Evolutionary conservation across 78 protist genomes (phyloP).

Genomic region (Diacronema lutheri): DNA sequence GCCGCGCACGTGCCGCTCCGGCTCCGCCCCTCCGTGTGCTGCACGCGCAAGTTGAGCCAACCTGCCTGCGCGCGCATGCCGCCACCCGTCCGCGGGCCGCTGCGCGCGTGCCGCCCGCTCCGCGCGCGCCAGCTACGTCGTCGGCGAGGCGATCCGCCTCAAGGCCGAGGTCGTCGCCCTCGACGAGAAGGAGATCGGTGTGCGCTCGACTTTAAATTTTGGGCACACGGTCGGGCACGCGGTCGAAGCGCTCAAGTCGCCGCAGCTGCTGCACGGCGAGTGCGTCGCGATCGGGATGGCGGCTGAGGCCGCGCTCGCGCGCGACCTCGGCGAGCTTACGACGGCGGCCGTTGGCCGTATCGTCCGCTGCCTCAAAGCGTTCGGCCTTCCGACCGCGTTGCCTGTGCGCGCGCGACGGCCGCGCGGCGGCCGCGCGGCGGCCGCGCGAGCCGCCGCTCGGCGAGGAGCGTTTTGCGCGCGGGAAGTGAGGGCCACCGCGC

Average conservation of each 20-base stretch:
- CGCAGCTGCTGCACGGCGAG: slow-evolving; percentile 70
- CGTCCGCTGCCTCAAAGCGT: slow-evolving; percentile 12
- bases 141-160: background rate
- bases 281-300: slow-evolving; percentile 67
- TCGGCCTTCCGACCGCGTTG: slow-evolving; percentile 16
- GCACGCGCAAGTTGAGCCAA: too few relatives aligned
- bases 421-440: too few relatives aligned
- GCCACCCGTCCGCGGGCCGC: too few relatives aligned
- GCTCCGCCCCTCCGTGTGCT: too few relatives aligned
- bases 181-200: slow-evolving; percentile 69
- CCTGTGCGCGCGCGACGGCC: too few relatives aligned
- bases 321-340: slow-evolving; percentile 33
- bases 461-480: too few relatives aligned
- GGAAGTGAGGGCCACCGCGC: too few relatives aligned
- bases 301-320: slow-evolving; percentile 48
- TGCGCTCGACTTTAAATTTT: slow-evolving; percentile 68
- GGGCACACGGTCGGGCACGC: slow-evolving; percentile 86
- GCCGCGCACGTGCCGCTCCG: too few relatives aligned
- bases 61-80: too few relatives aligned
- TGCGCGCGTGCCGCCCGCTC: too few relatives aligned
- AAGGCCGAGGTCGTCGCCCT: slow-evolving; percentile 35
- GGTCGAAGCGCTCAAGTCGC: slow-evolving; percentile 65
- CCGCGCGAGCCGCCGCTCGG: too few relatives aligned
- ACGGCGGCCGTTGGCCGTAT: slow-evolving; percentile 31
- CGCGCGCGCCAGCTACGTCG: background rate